These are phyloP conservation scores for Neoboletus subvelutipes DNA, from an alignment of 768 basidiomycete genomes.

Conservation along the genomic window DNA sequence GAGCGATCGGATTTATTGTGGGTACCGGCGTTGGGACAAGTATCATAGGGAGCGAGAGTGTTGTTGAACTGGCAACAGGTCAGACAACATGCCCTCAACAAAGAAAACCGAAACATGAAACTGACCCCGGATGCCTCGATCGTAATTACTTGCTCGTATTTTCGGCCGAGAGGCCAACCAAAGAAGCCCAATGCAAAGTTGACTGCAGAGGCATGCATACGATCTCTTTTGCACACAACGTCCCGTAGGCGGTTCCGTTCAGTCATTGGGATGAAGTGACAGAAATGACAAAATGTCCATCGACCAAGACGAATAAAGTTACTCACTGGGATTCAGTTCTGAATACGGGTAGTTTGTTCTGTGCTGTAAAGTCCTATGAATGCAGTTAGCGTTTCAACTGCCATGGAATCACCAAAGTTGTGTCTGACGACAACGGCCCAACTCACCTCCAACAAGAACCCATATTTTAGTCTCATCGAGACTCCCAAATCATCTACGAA, in stretches of 20 bases:
- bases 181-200: conserved; percentile 78
- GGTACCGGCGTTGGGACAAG: conserved; percentile 65
- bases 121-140: conserved; percentile 64
- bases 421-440: background rate
- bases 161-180: conserved; percentile 65
- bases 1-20: conserved; percentile 56
- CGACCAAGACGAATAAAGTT: background rate
- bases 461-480: conserved; percentile 75
- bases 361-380: conserved; percentile 55
- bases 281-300: background rate
- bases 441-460: conserved; percentile 62
- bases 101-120: conserved; percentile 17
- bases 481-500: conserved; percentile 60
- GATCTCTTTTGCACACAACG: conserved; percentile 48
- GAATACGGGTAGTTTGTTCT: conserved; percentile 70
- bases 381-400: conserved; percentile 17
- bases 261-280: background rate
- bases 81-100: background rate
- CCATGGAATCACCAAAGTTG: conserved; percentile 1
- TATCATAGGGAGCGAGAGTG: conserved; percentile 83
- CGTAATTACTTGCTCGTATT: conserved; percentile 76
- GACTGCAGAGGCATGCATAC: conserved; percentile 64
- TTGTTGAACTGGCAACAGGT: conserved; percentile 60
- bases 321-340: conserved; percentile 72
- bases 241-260: background rate